phyloP scores from a whole-genome alignment of 345 rosid species.

The Brassica rapa region DNA sequence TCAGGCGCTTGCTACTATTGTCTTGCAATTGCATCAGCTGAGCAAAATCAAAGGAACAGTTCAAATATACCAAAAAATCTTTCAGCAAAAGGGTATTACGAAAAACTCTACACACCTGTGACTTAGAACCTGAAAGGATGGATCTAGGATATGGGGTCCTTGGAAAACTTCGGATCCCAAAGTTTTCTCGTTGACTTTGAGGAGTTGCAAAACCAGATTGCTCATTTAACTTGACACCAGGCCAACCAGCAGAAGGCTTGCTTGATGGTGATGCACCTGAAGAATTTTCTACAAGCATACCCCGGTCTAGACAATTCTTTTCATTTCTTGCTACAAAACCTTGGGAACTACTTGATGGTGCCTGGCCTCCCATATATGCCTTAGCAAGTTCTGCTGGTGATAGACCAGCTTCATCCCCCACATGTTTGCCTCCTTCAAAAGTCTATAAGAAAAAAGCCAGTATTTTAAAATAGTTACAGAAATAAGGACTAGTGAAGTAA shows the following conservation, averaged over 20 bases:
- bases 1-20: slow-evolving; percentile 43
- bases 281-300: slow-evolving; percentile 49
- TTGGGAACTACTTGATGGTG: slow-evolving; percentile 52
- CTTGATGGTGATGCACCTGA: slow-evolving; percentile 50
- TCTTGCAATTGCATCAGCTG: slow-evolving; percentile 57
- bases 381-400: slow-evolving; percentile 84
- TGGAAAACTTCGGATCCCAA: slow-evolving; percentile 61
- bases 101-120: slow-evolving; percentile 55
- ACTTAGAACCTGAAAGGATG: slow-evolving; percentile 63
- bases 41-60: slow-evolving; percentile 12
- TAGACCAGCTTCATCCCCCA: slow-evolving; percentile 53
- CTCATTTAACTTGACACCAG: slow-evolving; percentile 77
- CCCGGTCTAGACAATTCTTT: slow-evolving; percentile 34
- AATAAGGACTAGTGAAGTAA: slow-evolving; percentile 10
- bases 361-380: slow-evolving; percentile 71
- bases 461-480: not conserved
- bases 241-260: slow-evolving; percentile 73
- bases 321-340: slow-evolving; percentile 51
- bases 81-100: not conserved
- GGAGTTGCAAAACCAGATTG: slow-evolving; percentile 62
- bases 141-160: slow-evolving; percentile 84
- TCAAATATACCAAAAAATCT: slow-evolving; percentile 1
- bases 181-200: slow-evolving; percentile 61
- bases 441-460: not conserved
- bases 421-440: slow-evolving; percentile 33